These are phyloP conservation scores for Phlegmacium glaucopus DNA, from an alignment of 768 basidiomycete genomes.

Conservation along the genomic window DNA sequence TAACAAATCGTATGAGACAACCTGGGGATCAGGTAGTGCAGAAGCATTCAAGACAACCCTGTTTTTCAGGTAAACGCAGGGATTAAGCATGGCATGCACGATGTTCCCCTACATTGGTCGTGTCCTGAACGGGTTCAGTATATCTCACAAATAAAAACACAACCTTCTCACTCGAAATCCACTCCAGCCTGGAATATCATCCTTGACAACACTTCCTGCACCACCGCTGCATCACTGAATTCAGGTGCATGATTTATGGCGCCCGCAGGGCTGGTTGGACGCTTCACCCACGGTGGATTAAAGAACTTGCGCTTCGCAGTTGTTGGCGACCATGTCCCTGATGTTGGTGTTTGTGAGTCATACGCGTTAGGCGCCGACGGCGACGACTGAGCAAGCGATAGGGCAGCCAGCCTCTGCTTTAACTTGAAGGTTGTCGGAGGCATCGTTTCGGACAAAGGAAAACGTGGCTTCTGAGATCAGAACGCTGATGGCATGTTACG, in stretches of 20 bases:
- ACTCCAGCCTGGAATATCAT: slow-evolving; percentile 89
- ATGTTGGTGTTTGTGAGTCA: slow-evolving; percentile 8
- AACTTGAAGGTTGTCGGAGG: slow-evolving; percentile 37
- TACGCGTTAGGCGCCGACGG: slow-evolving; percentile 33
- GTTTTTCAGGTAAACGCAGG: background rate
- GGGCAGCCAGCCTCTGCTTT: slow-evolving; percentile 65
- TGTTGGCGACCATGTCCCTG: slow-evolving; percentile 14
- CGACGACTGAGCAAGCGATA: slow-evolving; percentile 52
- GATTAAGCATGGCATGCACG: background rate
- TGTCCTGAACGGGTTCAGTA: slow-evolving; percentile 48
- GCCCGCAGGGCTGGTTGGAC: slow-evolving; percentile 25
- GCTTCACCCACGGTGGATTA: slow-evolving; percentile 51
- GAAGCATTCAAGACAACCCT: slow-evolving; percentile 86
- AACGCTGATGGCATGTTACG: too few species aligned
- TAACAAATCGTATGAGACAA: slow-evolving; percentile 75
- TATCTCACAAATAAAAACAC: background rate
- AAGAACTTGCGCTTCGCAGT: slow-evolving; percentile 31
- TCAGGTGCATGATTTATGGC: slow-evolving; percentile 33
- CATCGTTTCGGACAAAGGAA: slow-evolving; percentile 1
- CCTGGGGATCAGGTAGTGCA: slow-evolving; percentile 75
- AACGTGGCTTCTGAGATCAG: too few species aligned
- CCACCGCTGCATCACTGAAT: slow-evolving; percentile 54
- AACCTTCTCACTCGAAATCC: slow-evolving; percentile 75
- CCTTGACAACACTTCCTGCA: slow-evolving; percentile 64
- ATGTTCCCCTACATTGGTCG: slow-evolving; percentile 70